phyloP scores from a whole-genome alignment of 768 basidiomycete species.

The Gloeophyllum trabeum region DNA sequence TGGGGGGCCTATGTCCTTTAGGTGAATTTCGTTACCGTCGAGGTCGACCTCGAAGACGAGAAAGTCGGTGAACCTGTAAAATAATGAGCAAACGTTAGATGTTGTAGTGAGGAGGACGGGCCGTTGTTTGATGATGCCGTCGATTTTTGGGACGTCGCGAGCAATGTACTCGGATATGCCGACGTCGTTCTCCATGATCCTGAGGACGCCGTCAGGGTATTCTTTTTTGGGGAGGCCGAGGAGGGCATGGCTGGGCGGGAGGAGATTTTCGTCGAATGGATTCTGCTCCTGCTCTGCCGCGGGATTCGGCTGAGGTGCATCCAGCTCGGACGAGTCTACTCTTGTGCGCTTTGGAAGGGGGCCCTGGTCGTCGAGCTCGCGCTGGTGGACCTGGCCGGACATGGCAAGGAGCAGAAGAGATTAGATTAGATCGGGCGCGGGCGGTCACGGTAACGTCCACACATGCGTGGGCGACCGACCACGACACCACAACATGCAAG shows the following conservation, averaged over 20 bases:
- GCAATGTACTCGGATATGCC: conserved; percentile 86
- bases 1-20: conserved; percentile 72
- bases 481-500: no score
- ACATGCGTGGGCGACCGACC: no score
- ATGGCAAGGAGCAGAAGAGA: no score
- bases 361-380: no score
- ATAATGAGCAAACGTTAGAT: conserved; percentile 5
- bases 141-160: conserved; percentile 55
- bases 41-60: conserved; percentile 86
- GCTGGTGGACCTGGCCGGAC: no score
- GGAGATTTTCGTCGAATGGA: conserved; percentile 38
- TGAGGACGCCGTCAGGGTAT: conserved; percentile 41
- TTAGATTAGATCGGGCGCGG: no score
- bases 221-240: conserved; percentile 42
- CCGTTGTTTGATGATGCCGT: conserved; percentile 97
- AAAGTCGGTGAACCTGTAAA: conserved; percentile 87
- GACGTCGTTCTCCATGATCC: conserved; percentile 66
- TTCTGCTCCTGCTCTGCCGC: conserved; percentile 76
- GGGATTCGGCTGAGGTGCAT: conserved; percentile 21
- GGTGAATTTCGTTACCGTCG: conserved; percentile 66
- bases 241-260: conserved; percentile 69
- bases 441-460: no score
- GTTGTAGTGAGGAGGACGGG: conserved; percentile 19
- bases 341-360: no score
- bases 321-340: no score